A percentile compares a stretch with the other conserved stretches of the same genome.
Evolutionary conservation across 306 rosid genomes (phyloP).

Genomic region (Lagenaria siceraria): DNA sequence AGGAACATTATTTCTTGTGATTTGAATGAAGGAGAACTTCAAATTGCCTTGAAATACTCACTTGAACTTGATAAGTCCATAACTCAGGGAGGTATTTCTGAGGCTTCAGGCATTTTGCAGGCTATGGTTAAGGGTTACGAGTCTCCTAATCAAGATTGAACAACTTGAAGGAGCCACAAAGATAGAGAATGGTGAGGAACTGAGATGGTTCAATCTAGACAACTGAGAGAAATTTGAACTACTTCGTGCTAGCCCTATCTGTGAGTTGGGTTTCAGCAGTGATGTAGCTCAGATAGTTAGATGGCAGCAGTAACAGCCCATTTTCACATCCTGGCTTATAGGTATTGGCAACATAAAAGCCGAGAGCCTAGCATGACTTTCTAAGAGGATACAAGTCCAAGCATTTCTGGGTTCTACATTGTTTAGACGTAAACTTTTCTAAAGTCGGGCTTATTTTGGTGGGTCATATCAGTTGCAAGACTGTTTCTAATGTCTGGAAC

Average conservation of each 20-base stretch:
- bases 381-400: background rate
- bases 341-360: background rate
- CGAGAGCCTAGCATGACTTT: background rate
- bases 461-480: background rate
- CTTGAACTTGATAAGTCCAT: slow-evolving; percentile 39
- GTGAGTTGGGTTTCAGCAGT: background rate
- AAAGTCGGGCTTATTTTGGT: background rate
- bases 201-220: background rate
- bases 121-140: slow-evolving; percentile 32
- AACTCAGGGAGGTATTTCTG: slow-evolving; percentile 36
- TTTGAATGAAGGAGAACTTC: slow-evolving; percentile 34
- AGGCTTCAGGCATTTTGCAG: slow-evolving; percentile 50
- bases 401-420: background rate
- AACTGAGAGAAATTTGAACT: background rate
- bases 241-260: background rate
- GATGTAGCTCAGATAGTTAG: background rate
- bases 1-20: slow-evolving; percentile 33
- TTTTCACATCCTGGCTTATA: background rate
- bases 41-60: slow-evolving; percentile 45
- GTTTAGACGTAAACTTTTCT: background rate
- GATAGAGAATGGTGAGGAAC: slow-evolving; percentile 9
- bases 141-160: slow-evolving; percentile 17
- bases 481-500: background rate
- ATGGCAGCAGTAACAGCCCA: background rate
- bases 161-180: slow-evolving; percentile 17